Evolutionary conservation across 164 flowering plant species (phyloP).

Genomic region (Annona cherimola): DNA sequence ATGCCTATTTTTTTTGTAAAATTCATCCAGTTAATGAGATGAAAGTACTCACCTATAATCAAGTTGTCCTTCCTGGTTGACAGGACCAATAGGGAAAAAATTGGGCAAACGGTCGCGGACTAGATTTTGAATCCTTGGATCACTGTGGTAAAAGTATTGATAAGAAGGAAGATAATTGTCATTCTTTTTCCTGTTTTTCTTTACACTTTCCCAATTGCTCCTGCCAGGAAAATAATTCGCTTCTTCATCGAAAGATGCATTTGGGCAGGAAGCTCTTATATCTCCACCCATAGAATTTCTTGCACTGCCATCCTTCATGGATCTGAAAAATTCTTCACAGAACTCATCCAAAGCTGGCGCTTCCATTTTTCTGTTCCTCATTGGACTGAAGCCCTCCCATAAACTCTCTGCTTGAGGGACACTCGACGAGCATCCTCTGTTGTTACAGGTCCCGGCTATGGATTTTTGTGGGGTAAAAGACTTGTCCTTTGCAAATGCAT

Average conservation of each 20-base stretch:
- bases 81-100: conserved; percentile 54
- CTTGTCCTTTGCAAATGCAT: conserved; percentile 16
- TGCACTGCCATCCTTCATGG: conserved; percentile 27
- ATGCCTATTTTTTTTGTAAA: neutral
- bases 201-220: conserved; percentile 10
- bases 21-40: neutral
- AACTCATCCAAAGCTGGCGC: conserved; percentile 81
- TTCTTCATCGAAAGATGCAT: neutral
- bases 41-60: conserved; percentile 43
- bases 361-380: conserved; percentile 29
- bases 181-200: conserved; percentile 9
- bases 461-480: conserved; percentile 8
- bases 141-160: conserved; percentile 63
- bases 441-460: conserved; percentile 12
- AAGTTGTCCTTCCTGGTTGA: conserved; percentile 27
- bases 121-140: conserved; percentile 58
- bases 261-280: neutral
- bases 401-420: conserved; percentile 32
- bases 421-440: conserved; percentile 11
- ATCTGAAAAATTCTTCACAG: conserved; percentile 58
- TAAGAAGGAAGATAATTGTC: conserved; percentile 54
- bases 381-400: conserved; percentile 55
- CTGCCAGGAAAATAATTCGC: conserved; percentile 6
- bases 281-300: conserved; percentile 9
- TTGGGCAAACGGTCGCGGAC: conserved; percentile 59